Conservation (phyloP, 2,329 filamentous ascomycete species). For the Akanthomyces dipterigenus region DNA sequence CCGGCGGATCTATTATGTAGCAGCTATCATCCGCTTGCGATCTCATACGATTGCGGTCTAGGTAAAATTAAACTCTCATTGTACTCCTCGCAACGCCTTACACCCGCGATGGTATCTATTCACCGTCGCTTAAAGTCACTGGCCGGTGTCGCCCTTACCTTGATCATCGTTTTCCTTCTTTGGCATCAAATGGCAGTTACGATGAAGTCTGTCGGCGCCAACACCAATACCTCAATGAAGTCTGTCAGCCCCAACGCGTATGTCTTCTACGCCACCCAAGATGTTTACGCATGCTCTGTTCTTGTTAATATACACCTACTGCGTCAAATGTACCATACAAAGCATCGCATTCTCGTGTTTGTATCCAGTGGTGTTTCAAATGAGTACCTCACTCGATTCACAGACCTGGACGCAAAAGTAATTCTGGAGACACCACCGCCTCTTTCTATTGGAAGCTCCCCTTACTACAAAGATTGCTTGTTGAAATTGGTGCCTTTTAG, state of each 20-base stretch:
- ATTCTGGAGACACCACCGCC: conserved; percentile 13
- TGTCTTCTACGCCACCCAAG: conserved; percentile 17
- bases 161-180: too few relatives aligned
- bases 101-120: too few relatives aligned
- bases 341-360: conserved; percentile 13
- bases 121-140: too few relatives aligned
- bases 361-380: conserved; percentile 13
- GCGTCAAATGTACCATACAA: conserved; percentile 6
- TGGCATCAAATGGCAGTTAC: too few relatives aligned
- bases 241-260: conserved; percentile 12
- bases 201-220: background rate
- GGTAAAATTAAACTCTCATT: too few relatives aligned
- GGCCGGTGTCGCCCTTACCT: too few relatives aligned
- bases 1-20: too few relatives aligned
- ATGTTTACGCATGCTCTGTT: conserved; percentile 16
- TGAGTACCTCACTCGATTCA: conserved; percentile 4
- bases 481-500: conserved; percentile 16
- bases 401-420: conserved; percentile 12
- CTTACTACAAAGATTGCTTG: conserved; percentile 14
- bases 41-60: too few relatives aligned
- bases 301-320: conserved; percentile 15
- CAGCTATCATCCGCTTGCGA: too few relatives aligned
- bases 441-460: conserved; percentile 1
- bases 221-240: background rate
- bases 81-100: too few relatives aligned